Evolutionary conservation across 164 flowering plant species (phyloP).

Genomic region (Kalanchoe fedtschenkoi): DNA sequence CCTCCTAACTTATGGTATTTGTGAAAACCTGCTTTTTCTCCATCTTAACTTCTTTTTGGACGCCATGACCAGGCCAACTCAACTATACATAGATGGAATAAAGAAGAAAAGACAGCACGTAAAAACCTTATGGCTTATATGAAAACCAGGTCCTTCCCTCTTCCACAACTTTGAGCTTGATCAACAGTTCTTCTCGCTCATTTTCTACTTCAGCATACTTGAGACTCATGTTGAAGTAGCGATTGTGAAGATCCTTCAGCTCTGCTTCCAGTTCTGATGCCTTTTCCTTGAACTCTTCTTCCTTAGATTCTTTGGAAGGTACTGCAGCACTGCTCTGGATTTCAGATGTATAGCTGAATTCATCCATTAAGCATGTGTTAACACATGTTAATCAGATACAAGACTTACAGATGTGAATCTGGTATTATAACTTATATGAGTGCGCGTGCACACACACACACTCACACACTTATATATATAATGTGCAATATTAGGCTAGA

Average conservation of each 20-base stretch:
- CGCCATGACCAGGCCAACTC: not conserved
- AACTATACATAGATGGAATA: not conserved
- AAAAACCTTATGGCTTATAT: slow-evolving; percentile 2
- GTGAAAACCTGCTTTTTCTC: too few species aligned
- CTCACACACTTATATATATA: too few species aligned
- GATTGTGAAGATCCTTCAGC: slow-evolving; percentile 52
- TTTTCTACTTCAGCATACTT: slow-evolving; percentile 74
- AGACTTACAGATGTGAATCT: not conserved
- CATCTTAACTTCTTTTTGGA: not conserved
- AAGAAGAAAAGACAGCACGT: not conserved
- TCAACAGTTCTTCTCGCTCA: slow-evolving; percentile 60
- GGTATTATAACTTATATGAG: too few species aligned
- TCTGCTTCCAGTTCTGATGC: slow-evolving; percentile 42
- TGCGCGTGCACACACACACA: too few species aligned
- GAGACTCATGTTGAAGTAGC: slow-evolving; percentile 72
- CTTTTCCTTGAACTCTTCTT: slow-evolving; percentile 18
- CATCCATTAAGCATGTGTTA: not conserved
- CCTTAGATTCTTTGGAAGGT: slow-evolving; percentile 11
- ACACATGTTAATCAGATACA: not conserved
- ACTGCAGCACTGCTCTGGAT: slow-evolving; percentile 13
- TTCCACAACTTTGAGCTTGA: slow-evolving; percentile 43
- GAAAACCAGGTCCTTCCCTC: slow-evolving; percentile 41
- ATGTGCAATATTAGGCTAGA: too few species aligned
- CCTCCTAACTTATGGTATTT: too few species aligned
- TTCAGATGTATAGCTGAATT: slow-evolving; percentile 31